A percentile compares a stretch with the other conserved stretches of the same genome.
Conservation (phyloP, 345 rosid species). For the Brassica napus region DNA sequence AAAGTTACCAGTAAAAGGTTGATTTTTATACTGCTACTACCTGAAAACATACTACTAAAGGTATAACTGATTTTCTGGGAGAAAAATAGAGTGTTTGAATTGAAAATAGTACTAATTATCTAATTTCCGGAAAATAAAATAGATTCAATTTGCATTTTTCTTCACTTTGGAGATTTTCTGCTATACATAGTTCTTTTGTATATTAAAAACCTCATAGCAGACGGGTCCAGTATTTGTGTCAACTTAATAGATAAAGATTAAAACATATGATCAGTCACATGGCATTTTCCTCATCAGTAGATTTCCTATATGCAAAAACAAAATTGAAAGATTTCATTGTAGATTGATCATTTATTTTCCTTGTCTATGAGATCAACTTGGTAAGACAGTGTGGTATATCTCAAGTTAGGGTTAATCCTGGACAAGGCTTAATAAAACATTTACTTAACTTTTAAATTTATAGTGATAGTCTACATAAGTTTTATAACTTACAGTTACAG, state of each 20-base stretch:
- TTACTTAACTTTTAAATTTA: neutral
- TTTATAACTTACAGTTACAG: neutral
- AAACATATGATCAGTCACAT: constrained; percentile 4
- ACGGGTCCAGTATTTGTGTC: neutral
- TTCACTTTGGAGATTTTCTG: neutral
- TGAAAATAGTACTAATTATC: neutral
- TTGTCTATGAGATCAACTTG: constrained; percentile 11
- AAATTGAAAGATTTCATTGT: constrained; percentile 25
- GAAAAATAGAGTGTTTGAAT: neutral
- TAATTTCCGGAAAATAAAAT: neutral
- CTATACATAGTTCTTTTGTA: neutral
- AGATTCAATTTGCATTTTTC: neutral
- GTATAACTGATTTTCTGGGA: neutral
- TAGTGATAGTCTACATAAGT: neutral
- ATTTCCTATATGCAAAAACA: constrained; percentile 15
- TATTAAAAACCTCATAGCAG: neutral
- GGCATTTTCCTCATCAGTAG: neutral
- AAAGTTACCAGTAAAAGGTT: neutral
- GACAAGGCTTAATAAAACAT: neutral
- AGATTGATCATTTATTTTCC: neutral
- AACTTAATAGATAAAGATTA: neutral
- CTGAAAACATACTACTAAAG: no score
- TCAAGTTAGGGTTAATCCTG: neutral
- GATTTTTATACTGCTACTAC: no score
- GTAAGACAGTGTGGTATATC: constrained; percentile 14